Base-by-base conservation (phyloP, 2,329 filamentous ascomycete species). In the Colletotrichum lindemuthianum region DNA sequence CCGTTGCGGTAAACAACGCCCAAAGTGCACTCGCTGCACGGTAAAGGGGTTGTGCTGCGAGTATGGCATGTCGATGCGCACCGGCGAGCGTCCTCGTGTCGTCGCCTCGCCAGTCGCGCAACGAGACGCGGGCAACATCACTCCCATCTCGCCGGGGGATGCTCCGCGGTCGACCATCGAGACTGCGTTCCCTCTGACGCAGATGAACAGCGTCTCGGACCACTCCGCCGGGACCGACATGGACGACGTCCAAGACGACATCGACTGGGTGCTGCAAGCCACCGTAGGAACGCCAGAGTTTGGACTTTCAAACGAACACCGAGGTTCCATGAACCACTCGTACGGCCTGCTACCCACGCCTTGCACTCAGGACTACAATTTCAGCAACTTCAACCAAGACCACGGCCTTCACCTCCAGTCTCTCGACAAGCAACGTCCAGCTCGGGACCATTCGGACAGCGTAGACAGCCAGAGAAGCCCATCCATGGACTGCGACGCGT, bases 11-110 rank as follows among this genome's bases (percentile, higher is more conserved):
- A 59, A 59, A 45, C 56, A 59, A 6, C 47, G 45, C 4, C 56
- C 56, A 37, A 59, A 41, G 49, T 59, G 56, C n/a, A 49, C 33
- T 11, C 56, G 56, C 9, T 59, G 56, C 13, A 40, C 49, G 16
- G 10, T 32, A 4, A 59, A 59, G 47, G 56, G 47, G 4, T 45
- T 59, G 7, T 49, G 49, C 34, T 59, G 56, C 11, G 56, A 49
- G 15, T 59, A 59, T 15, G 49, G 56, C 32, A 59, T 59, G 56
- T 59, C 56, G 6, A 59, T 59, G 56, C 56, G 56, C 3, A 59
- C 56, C 6, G 56, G 56, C 10, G 56, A 59, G 39, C 56, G 56
- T 13, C 39, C 56, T 37, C 47, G 56, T 6, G 32, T 51, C 4
- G 45, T 52, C 3, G 47, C 39, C 15, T 59, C 56, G 8, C 32